phyloP scores from a whole-genome alignment of 768 basidiomycete genomes.

The Lactarius psammicola region DNA sequence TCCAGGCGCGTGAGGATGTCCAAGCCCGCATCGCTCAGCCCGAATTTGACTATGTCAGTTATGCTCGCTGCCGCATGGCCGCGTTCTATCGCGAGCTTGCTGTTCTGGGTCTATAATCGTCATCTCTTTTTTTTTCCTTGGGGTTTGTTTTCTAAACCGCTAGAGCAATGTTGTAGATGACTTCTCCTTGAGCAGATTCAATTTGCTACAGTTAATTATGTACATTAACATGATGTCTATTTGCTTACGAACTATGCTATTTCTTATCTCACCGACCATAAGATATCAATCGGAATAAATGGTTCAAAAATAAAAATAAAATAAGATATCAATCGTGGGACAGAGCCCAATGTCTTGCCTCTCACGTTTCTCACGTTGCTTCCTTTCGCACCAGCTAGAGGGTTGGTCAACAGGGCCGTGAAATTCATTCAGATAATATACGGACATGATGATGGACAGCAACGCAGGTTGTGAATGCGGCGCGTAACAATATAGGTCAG shows the following conservation, averaged over 20 bases:
- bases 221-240: conserved; percentile 1
- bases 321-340: background rate
- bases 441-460: conserved; percentile 34
- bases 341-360: background rate
- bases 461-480: conserved; percentile 23
- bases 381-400: background rate
- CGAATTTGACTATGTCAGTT: conserved; percentile 90
- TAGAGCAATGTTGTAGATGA: background rate
- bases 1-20: conserved; percentile 80
- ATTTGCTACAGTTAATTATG: background rate
- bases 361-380: background rate
- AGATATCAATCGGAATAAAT: too few relatives aligned
- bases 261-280: background rate
- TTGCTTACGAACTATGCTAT: conserved; percentile 4
- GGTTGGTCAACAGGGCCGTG: conserved; percentile 7
- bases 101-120: conserved; percentile 40
- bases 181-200: background rate
- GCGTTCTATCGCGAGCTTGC: conserved; percentile 58
- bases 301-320: too few relatives aligned
- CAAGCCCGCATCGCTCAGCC: conserved; percentile 54
- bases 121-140: background rate
- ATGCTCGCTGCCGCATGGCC: conserved; percentile 67
- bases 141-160: background rate
- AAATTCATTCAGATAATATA: conserved; percentile 35
- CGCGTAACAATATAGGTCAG: conserved; percentile 27